phyloP scores from a whole-genome alignment of 306 rosid species.

The Cucurbita argyrosperma region DNA sequence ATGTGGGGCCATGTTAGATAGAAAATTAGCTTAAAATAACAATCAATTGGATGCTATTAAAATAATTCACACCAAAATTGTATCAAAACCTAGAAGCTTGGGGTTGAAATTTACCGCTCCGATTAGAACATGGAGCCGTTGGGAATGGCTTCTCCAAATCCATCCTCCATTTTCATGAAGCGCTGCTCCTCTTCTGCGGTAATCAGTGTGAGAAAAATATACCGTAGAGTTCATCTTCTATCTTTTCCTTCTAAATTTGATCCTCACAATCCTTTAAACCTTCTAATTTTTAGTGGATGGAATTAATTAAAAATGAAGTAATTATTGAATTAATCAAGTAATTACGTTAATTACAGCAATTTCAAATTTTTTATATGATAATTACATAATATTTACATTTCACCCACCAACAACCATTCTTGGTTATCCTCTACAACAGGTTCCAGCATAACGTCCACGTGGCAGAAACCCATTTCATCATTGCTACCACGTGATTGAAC shows the following conservation, averaged over 20 bases:
- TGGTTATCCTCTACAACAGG: constrained; percentile 26
- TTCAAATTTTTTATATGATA: background rate
- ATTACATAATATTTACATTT: background rate
- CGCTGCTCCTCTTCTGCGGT: background rate
- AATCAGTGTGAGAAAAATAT: no score
- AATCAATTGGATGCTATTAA: background rate
- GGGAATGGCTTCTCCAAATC: background rate
- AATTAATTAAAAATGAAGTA: no score
- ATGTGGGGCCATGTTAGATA: background rate
- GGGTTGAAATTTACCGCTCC: background rate
- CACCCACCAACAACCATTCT: constrained; percentile 40
- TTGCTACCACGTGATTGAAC: background rate
- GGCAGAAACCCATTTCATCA: constrained; percentile 17
- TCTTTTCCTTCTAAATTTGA: no score
- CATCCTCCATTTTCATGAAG: background rate
- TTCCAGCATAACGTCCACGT: constrained; percentile 17
- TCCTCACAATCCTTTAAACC: no score
- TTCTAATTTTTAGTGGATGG: no score
- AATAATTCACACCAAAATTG: background rate
- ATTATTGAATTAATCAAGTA: no score
- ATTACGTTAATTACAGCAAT: no score
- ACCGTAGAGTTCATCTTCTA: no score
- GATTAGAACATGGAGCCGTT: background rate
- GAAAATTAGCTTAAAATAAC: background rate
- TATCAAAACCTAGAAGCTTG: background rate